Percentiles rank a stretch among this genome's conserved stretches.
Conservation (phyloP, 169 alveolate genomes). For the Plasmodium cynomolgi region DNA sequence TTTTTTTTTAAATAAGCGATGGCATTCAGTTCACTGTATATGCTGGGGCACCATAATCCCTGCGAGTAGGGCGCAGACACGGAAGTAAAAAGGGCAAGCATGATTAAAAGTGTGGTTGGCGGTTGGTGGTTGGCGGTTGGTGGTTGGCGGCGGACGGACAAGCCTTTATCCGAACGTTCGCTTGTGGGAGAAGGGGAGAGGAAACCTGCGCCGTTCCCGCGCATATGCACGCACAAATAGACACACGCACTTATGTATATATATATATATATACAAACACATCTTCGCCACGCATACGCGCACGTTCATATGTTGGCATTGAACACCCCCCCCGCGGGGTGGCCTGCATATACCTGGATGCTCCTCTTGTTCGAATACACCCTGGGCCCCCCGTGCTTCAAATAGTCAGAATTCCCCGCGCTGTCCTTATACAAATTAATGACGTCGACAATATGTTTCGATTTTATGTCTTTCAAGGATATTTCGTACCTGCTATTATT, state of each 20-base stretch:
- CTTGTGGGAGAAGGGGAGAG: too few relatives aligned
- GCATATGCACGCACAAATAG: too few relatives aligned
- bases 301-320: neutral
- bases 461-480: slow-evolving; percentile 87
- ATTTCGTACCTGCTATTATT: slow-evolving; percentile 85
- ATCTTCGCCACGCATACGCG: too few relatives aligned
- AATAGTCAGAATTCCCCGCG: slow-evolving; percentile 81
- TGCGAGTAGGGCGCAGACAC: slow-evolving; percentile 16
- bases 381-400: slow-evolving; percentile 84
- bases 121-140: neutral
- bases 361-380: slow-evolving; percentile 84
- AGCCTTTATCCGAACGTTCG: neutral
- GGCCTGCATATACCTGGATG: slow-evolving; percentile 78
- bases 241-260: too few relatives aligned
- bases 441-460: slow-evolving; percentile 84
- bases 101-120: neutral
- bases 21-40: slow-evolving; percentile 85
- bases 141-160: neutral
- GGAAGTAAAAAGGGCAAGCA: neutral
- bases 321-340: neutral
- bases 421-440: slow-evolving; percentile 83
- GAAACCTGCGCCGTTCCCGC: neutral
- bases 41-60: slow-evolving; percentile 91
- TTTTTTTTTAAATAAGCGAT: slow-evolving; percentile 86
- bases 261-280: too few relatives aligned